phyloP scores from a whole-genome alignment of 192 early-diverging fungal species.

The Backusella liffmaniae region DNA sequence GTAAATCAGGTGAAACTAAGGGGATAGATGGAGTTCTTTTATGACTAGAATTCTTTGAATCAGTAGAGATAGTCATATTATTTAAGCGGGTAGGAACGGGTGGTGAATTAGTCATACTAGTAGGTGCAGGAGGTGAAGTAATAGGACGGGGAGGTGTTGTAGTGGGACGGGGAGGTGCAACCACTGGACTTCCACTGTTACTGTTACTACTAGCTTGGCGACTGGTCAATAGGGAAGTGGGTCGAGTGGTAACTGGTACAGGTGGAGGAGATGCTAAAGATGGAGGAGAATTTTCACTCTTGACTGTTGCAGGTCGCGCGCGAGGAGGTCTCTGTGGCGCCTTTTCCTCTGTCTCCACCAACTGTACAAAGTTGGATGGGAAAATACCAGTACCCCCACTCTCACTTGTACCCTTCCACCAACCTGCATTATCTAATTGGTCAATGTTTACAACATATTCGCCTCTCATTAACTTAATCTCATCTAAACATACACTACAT shows the following conservation, averaged over 20 bases:
- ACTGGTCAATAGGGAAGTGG: conserved; percentile 18
- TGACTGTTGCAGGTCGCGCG: conserved; percentile 24
- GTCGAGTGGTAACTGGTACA: conserved; percentile 30
- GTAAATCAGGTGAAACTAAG: conserved; percentile 35
- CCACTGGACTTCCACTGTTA: neutral
- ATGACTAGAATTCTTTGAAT: conserved; percentile 1
- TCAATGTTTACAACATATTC: conserved; percentile 45
- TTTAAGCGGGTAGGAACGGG: conserved; percentile 17
- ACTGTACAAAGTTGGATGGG: conserved; percentile 52
- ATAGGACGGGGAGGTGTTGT: conserved; percentile 9
- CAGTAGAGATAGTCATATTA: neutral
- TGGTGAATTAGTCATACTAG: neutral
- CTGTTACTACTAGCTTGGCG: neutral
- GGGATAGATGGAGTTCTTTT: conserved; percentile 24
- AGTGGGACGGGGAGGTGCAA: neutral
- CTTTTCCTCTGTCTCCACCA: conserved; percentile 8
- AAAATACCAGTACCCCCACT: conserved; percentile 53
- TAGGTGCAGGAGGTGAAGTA: conserved; percentile 9
- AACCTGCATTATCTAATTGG: conserved; percentile 47
- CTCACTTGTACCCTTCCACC: conserved; percentile 57
- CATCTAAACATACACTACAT: conserved; percentile 34
- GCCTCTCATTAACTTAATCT: conserved; percentile 45
- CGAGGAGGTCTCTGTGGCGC: conserved; percentile 30
- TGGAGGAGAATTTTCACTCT: conserved; percentile 12
- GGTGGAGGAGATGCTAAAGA: conserved; percentile 26